Conservation (phyloP, 1,139 yeast species). For the Saccharomycopsis crataegensis region DNA sequence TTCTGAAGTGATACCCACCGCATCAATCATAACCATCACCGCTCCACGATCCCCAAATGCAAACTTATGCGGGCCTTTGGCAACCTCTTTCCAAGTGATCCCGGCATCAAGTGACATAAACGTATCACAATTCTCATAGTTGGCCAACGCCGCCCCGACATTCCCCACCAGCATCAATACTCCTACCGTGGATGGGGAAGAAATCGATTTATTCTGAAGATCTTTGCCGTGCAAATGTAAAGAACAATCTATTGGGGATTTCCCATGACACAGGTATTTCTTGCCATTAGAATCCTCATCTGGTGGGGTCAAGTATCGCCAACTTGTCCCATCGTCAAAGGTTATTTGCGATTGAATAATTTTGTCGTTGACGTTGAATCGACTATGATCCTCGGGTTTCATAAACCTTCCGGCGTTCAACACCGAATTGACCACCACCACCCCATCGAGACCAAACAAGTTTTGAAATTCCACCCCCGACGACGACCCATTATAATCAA, state of each 20-base stretch:
- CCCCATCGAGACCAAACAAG: slow-evolving; percentile 63
- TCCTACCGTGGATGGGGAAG: slow-evolving; percentile 70
- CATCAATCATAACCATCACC: slow-evolving; percentile 51
- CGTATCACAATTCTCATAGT: slow-evolving; percentile 43
- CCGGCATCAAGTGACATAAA: slow-evolving; percentile 71
- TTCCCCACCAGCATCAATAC: slow-evolving; percentile 68
- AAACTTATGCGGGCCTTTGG: slow-evolving; percentile 64
- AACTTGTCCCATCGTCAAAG: slow-evolving; percentile 70
- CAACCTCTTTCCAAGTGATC: slow-evolving; percentile 59
- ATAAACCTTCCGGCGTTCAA: slow-evolving; percentile 30
- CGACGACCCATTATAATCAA: slow-evolving; percentile 50
- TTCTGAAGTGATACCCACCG: slow-evolving; percentile 41
- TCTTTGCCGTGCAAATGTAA: slow-evolving; percentile 72
- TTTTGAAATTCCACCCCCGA: slow-evolving; percentile 62
- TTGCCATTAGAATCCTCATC: slow-evolving; percentile 41
- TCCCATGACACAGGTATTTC: slow-evolving; percentile 34
- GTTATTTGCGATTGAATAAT: slow-evolving; percentile 53
- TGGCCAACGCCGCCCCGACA: slow-evolving; percentile 50
- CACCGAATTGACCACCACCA: slow-evolving; percentile 54
- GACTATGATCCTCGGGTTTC: background rate
- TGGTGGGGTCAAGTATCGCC: slow-evolving; percentile 58
- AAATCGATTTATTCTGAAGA: slow-evolving; percentile 29
- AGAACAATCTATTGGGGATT: slow-evolving; percentile 44
- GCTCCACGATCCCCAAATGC: slow-evolving; percentile 80
- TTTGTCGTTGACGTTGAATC: slow-evolving; percentile 28